Evolutionary conservation across 176 grass and related monocot genomes (phyloP).

Genomic region (Phyllostachys edulis): DNA sequence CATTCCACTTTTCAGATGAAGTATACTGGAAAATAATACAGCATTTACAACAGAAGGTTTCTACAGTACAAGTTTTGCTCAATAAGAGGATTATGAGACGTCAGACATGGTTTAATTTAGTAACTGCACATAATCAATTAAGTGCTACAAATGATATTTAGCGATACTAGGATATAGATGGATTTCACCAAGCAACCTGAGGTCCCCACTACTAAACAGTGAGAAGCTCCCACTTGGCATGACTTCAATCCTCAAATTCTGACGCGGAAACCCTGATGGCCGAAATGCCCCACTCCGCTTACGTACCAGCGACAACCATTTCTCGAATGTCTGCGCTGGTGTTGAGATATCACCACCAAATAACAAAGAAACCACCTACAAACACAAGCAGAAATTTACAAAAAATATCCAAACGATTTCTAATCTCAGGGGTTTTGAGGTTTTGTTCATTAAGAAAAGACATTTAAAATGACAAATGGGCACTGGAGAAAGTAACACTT

Average conservation of each 20-base stretch:
- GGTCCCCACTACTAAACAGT: conserved; percentile 42
- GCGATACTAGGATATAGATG: conserved; percentile 3
- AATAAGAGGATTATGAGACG: neutral
- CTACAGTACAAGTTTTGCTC: neutral
- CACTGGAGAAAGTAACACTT: conserved; percentile 18
- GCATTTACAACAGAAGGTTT: conserved; percentile 17
- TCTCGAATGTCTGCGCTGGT: conserved; percentile 66
- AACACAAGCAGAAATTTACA: conserved; percentile 22
- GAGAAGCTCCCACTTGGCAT: conserved; percentile 70
- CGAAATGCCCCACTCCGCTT: conserved; percentile 61
- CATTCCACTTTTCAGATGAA: conserved; percentile 14
- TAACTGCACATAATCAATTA: neutral
- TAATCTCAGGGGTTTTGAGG: neutral
- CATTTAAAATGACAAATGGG: neutral
- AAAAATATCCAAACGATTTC: neutral
- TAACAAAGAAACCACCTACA: conserved; percentile 78
- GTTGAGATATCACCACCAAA: conserved; percentile 63
- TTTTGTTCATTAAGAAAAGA: neutral
- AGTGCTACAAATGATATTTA: neutral
- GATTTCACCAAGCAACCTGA: conserved; percentile 47
- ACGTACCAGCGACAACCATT: conserved; percentile 86
- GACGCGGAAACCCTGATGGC: conserved; percentile 73
- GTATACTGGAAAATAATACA: neutral
- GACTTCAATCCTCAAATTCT: conserved; percentile 56
- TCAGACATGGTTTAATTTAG: neutral